Base-by-base conservation (phyloP, 768 basidiomycete species). In the Hygrophorus pudorinus region DNA sequence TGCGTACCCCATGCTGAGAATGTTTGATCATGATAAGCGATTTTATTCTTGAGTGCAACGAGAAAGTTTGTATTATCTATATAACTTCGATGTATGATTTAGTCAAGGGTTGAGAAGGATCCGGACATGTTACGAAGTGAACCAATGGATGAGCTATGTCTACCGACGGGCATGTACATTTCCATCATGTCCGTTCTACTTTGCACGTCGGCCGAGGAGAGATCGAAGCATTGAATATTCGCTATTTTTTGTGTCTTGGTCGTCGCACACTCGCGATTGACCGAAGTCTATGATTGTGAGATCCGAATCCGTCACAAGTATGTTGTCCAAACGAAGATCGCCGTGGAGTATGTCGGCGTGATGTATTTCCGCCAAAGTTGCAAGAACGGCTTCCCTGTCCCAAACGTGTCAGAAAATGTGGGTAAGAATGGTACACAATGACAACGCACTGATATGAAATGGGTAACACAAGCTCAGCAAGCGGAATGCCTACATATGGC, bases 201-300 rank as follows among this genome's bases (percentile, higher is more conserved):
- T 42, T 42, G n/a, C 41, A 29, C 14, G 13, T 42, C 28, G 27
- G 37, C 24, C 17, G 40, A 47, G 45, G 27, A 42, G 40, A 33
- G 45, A 47, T 47, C 16, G 29, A 35, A 47, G 40, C 24, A 42
- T 3, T 40, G 38, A 47, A 47, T 34, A 27, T 47, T 47, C 45
- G 8, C 29, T 46, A 41, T 46, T 20, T 27, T 47, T 47, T 41
- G 45, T 40, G 30, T 41, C 31, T 41, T 40, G 40, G 28, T 47
- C 40, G 32, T 34, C 9, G 40, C 45, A 47, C 45, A 30, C 32
- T 34, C 14, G 38, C 18, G 45, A 47, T 18, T 31, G 28, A 47
- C 40, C 14, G 33, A 47, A 47, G 45, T 47, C 45, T 30, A 47
- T 47, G 28, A 47, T 40, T 32, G 45, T 47, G 21, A 42, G 30